Evolutionary conservation across 148 eudicot species (phyloP).

Genomic region (Fagopyrum homotropicum): DNA sequence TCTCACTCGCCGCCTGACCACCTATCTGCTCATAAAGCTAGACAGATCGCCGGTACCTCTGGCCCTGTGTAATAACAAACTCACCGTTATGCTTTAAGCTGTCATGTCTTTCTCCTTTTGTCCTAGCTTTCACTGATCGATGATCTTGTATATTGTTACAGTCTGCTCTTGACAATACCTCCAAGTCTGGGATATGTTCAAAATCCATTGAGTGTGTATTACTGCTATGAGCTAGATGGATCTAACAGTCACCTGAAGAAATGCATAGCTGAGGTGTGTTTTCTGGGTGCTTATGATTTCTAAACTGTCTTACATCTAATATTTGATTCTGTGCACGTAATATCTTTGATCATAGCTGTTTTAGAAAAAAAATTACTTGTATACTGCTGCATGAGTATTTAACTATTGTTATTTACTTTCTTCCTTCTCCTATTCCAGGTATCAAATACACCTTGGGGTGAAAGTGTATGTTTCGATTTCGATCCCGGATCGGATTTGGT

Average conservation of each 20-base stretch:
- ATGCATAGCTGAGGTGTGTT: conserved; percentile 83
- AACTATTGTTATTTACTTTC: too few species aligned
- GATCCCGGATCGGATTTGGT: conserved; percentile 62
- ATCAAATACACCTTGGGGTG: conserved; percentile 96
- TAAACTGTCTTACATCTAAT: too few species aligned
- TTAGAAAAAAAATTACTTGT: too few species aligned
- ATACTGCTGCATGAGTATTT: too few species aligned
- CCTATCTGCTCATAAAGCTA: conserved; percentile 46
- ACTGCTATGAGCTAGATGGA: conserved; percentile 70
- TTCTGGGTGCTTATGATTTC: too few species aligned
- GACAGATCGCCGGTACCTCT: conserved; percentile 33
- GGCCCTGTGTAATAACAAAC: conserved; percentile 58
- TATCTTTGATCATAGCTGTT: too few species aligned
- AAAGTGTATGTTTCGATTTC: conserved; percentile 66
- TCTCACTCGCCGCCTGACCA: conserved; percentile 32
- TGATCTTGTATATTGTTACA: conserved; percentile 19
- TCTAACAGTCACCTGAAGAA: conserved; percentile 42
- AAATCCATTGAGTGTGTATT: conserved; percentile 80
- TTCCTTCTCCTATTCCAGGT: conserved; percentile 60
- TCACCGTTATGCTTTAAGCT: too few species aligned
- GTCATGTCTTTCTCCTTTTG: neutral
- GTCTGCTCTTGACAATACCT: conserved; percentile 78
- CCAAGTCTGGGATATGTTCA: conserved; percentile 87
- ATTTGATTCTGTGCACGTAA: too few species aligned
- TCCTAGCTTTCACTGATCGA: neutral